Evolutionary conservation across 2,329 filamentous ascomycete species (phyloP).

Genomic region (Colletotrichum sp.): DNA sequence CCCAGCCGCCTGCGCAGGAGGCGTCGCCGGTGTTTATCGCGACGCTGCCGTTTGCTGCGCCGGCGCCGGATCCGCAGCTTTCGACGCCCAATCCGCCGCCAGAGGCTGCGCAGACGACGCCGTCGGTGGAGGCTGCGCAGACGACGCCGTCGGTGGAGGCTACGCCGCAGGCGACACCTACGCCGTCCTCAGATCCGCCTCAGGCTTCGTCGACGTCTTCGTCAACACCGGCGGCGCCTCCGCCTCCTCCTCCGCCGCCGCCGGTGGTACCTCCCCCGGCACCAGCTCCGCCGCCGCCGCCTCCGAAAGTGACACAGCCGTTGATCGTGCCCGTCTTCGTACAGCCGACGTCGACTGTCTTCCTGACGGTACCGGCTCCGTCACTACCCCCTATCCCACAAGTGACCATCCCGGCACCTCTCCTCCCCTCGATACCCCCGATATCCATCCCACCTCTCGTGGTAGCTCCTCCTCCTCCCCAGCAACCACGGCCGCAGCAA

Average conservation of each 20-base stretch:
- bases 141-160: not conserved
- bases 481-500: not conserved
- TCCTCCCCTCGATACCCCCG: not conserved
- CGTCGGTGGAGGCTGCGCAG: not conserved
- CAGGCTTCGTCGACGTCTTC: not conserved
- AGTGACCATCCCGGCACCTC: not conserved
- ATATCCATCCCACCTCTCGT: not conserved
- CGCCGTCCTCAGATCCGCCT: not conserved
- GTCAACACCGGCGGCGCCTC: not conserved
- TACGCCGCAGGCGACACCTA: not conserved
- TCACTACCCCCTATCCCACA: not conserved
- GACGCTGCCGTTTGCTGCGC: not conserved
- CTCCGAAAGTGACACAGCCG: not conserved
- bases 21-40: conserved; percentile 4
- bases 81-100: not conserved
- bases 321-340: not conserved
- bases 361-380: not conserved
- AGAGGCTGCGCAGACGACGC: not conserved
- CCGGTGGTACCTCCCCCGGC: not conserved
- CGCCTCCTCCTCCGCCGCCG: not conserved
- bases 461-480: not conserved
- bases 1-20: not conserved
- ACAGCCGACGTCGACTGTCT: not conserved
- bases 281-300: not conserved
- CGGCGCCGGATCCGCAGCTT: not conserved